Conservation (phyloP, 75 land plant genomes). For the Chamaecyparis obtusa region DNA sequence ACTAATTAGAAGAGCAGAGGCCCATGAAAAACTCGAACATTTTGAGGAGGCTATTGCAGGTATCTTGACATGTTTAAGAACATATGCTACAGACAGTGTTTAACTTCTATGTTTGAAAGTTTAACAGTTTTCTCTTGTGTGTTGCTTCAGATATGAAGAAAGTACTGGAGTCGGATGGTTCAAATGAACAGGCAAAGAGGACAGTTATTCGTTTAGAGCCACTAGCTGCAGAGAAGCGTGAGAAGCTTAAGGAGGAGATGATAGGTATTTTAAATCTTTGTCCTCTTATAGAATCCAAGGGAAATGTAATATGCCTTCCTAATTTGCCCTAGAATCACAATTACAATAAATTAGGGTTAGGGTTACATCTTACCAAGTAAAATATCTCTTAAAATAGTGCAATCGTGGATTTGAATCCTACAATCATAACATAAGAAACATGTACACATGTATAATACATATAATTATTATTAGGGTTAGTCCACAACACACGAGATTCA, state of each 20-base stretch:
- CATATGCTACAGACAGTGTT: not conserved
- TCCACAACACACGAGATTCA: too few species aligned
- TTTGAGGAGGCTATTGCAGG: conserved; percentile 90
- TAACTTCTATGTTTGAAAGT: not conserved
- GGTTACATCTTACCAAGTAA: too few species aligned
- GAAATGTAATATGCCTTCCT: not conserved
- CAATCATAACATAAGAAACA: too few species aligned
- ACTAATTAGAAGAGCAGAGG: conserved; percentile 81
- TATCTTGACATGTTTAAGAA: conserved; percentile 16
- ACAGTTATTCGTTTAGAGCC: conserved; percentile 63
- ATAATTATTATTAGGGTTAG: too few species aligned
- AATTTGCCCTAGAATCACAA: too few species aligned
- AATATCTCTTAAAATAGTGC: too few species aligned
- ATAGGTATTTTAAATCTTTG: conserved; percentile 53
- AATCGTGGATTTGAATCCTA: too few species aligned
- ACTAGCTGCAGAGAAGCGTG: conserved; percentile 75
- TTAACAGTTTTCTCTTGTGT: not conserved
- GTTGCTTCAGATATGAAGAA: conserved; percentile 71
- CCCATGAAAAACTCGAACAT: conserved; percentile 84
- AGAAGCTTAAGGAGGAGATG: conserved; percentile 97
- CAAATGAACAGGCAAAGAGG: conserved; percentile 66
- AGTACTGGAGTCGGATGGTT: conserved; percentile 76
- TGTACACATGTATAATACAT: too few species aligned
- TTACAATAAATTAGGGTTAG: too few species aligned
- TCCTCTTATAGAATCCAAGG: not conserved